A percentile compares a stretch with the other conserved stretches of the same genome.
These are phyloP conservation scores for Ascochyta pisi DNA, from an alignment of 2,329 filamentous ascomycete genomes.

Conservation along the genomic window DNA sequence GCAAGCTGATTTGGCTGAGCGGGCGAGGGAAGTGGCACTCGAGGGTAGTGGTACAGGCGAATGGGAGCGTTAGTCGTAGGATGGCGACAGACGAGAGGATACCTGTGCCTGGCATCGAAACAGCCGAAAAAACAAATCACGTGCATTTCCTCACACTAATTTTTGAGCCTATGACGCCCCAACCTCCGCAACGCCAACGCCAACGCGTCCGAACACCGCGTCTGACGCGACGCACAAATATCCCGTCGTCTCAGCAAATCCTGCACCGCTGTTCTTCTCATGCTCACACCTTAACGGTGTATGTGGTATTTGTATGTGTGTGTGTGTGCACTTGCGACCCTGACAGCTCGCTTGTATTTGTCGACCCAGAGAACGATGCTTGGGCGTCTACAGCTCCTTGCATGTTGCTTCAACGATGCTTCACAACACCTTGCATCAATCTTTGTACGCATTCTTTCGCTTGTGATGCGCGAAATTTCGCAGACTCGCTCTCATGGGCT, in stretches of 20 bases:
- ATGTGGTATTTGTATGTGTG: not conserved
- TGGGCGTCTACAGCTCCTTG: not conserved
- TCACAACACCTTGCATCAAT: not conserved
- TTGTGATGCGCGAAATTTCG: not conserved
- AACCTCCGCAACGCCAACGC: conserved; percentile 13
- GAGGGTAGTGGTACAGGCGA: conserved; percentile 29
- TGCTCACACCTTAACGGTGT: not conserved
- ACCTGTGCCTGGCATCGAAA: conserved; percentile 16
- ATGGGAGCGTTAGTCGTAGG: conserved; percentile 24
- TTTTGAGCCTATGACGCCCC: conserved; percentile 12
- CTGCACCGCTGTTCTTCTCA: not conserved
- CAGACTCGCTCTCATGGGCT: too few relatives aligned
- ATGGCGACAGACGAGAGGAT: conserved; percentile 17
- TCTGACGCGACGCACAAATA: conserved; percentile 11
- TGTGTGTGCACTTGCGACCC: not conserved
- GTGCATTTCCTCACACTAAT: conserved; percentile 14
- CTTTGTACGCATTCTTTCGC: not conserved
- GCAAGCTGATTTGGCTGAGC: conserved; percentile 26
- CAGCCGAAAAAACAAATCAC: conserved; percentile 9
- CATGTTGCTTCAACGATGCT: not conserved
- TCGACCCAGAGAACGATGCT: conserved; percentile 3
- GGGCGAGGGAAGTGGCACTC: conserved; percentile 21
- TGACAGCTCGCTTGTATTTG: conserved; percentile 3
- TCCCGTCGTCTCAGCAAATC: not conserved
- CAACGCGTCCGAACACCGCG: conserved; percentile 8